Percentiles rank a stretch among this genome's conserved stretches.
Evolutionary conservation across 2,329 filamentous ascomycete species (phyloP).

Genomic region (Cephalotrichum gorgonifer): DNA sequence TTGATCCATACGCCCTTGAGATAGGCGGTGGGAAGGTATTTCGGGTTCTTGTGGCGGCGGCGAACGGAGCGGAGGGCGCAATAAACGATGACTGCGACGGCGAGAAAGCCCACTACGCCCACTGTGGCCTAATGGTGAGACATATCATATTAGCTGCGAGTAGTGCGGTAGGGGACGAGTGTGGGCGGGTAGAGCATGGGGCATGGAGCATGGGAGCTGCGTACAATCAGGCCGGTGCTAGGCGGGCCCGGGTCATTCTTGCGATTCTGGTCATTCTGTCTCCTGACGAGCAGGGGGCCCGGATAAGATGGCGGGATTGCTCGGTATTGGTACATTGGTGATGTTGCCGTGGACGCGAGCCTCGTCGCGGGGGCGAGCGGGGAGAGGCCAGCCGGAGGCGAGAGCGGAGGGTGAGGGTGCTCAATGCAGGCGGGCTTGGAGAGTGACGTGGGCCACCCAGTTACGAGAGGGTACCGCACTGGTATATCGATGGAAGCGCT

Average conservation of each 20-base stretch:
- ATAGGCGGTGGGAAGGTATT: constrained; percentile 36
- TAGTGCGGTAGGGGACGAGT: background rate
- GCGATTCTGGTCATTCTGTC: background rate
- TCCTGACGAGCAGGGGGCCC: background rate
- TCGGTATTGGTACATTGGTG: background rate
- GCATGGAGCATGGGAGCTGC: background rate
- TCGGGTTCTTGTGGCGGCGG: constrained; percentile 30
- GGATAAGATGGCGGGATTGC: background rate
- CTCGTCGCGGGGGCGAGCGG: background rate
- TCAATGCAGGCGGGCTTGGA: background rate
- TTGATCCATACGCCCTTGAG: constrained; percentile 40
- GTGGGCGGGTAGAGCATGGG: background rate
- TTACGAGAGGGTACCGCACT: background rate
- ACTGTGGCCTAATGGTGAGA: background rate
- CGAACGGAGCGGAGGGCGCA: constrained; percentile 9
- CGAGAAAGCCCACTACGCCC: background rate
- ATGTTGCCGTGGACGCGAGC: background rate
- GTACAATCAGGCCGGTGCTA: background rate
- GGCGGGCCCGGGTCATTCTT: background rate
- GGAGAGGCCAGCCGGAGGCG: background rate
- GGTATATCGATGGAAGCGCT: background rate
- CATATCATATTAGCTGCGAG: background rate
- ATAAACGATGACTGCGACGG: background rate
- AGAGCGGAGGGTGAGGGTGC: too few relatives aligned
- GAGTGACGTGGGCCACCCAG: background rate